Base-by-base conservation (phyloP, 2,329 filamentous ascomycete genomes). In the Xylaria polymorpha region DNA sequence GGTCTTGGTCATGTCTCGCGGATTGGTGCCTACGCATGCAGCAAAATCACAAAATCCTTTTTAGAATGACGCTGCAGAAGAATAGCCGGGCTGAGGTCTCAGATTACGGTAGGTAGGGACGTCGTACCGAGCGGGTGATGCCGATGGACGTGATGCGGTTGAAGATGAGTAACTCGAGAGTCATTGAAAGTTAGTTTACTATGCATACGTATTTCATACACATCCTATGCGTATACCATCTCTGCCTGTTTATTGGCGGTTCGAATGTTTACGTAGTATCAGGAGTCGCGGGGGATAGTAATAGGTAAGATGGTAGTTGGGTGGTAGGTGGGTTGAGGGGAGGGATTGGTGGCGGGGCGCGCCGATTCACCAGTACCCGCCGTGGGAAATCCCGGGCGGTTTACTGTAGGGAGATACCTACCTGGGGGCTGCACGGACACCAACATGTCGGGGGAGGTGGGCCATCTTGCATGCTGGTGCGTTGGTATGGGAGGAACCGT, bases 361-460 rank as follows among this genome's bases (percentile, higher is more conserved):
- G 55, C 62, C 62, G 62, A 51, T 20, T 25, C 15, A 48, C 44
- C 12, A 39, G 48, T 14, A 35, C 18, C 53, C 35, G 53, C 14
- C 32, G n/a, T 37, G 53, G 50, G n/a, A 56, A 39, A 22, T 56
- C 35, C 53, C 53, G 53, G n/a, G 32, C n/a, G 6, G 22, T 39
- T 56, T 14, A n/a, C n/a, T n/a, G n/a, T n/a, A 56, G 32, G 32
- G n/a, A 20, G 53, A 20, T 10, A 18, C 18, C 43, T 10, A 18
- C 18, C 43, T 18, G 10, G 37, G 9, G 37, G 37, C 35, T 29
- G 25, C 37, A 12, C 37, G 37, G 18, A 46, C 48, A 15, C 55
- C 37, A 65, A 43, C 62, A 65, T 8, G 20, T 29, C 55, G 20
- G 35, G 53, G 56, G 46, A 53, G n/a, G 63, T 50, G 63, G 55